Conservation (phyloP, 306 rosid species). For the Castanea mollissima region DNA sequence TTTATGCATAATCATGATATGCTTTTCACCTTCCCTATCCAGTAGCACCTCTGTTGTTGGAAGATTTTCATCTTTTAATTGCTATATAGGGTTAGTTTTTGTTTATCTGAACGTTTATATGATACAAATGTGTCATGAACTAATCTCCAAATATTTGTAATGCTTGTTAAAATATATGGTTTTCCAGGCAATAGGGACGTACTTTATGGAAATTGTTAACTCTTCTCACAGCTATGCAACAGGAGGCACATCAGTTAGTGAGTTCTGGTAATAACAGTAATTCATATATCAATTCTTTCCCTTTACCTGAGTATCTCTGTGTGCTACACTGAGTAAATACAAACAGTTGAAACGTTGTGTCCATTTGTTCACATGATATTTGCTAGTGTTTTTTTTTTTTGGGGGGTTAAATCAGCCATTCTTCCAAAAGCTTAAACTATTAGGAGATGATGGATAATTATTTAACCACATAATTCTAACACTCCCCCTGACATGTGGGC, state of each 20-base stretch:
- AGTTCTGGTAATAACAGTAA: slow-evolving; percentile 64
- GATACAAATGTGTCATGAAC: slow-evolving; percentile 1
- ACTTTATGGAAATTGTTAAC: slow-evolving; percentile 78
- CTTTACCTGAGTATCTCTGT: slow-evolving; percentile 8
- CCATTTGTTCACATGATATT: background rate
- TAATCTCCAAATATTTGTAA: slow-evolving; percentile 15
- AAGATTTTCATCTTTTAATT: background rate
- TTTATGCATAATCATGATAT: background rate
- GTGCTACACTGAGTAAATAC: background rate
- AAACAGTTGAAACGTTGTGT: slow-evolving; percentile 1
- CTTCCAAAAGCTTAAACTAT: no score
- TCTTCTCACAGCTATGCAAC: slow-evolving; percentile 96
- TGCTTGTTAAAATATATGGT: slow-evolving; percentile 8
- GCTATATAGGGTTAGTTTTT: background rate
- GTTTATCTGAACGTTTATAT: background rate
- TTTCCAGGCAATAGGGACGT: slow-evolving; percentile 65
- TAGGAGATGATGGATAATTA: no score
- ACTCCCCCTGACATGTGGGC: no score
- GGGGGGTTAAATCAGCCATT: no score
- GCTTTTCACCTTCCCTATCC: background rate
- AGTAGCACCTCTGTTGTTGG: background rate
- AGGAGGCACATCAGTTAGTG: slow-evolving; percentile 85
- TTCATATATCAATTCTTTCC: slow-evolving; percentile 22
- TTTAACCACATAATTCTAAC: no score
- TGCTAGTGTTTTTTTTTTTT: background rate